Base-by-base conservation (phyloP, 306 rosid genomes). In the Lupinus albus region DNA sequence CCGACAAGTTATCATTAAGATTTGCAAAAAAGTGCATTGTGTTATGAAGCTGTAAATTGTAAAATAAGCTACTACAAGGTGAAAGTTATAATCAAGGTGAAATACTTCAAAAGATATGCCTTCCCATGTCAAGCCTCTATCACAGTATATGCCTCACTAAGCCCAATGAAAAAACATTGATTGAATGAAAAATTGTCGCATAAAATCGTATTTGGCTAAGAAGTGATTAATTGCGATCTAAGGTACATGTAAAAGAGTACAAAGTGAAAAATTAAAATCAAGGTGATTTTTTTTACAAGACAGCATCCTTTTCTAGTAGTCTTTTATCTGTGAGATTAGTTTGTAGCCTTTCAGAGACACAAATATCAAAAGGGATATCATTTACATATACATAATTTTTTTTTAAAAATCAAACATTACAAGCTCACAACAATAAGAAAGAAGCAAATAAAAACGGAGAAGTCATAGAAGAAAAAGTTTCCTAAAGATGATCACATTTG, bases 351-450 rank as follows among this genome's bases (percentile, higher is more conserved):
- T 42, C 65, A n/a, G 5, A 36, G 33, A 6, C 56, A 71, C 44
- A 65, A 18, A 63, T 77, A 39, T 65, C 58, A 59, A 59, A 72
- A 64, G 44, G 71, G 58, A 13, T 59, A 76, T 28, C 39, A 50
- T 35, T 58, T 18, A 51, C 18, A 33, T 32, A 58, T 35, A 71
- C 50, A 57, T 41, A 51, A 18, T 57, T 67, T 61, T n/a, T n/a
- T n/a, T n/a, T n/a, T n/a, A 48, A 64, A 71, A 21, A 73, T 55
- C 21, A n/a, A 10, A 35, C 52, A 65, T 56, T 58, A 65, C 30
- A 25, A 25, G 1, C 4, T 25, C 4, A 25, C 30, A 25, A 64
- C 33, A 71, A 32, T 49, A 65, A 71, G 10, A 70, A 64, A 47
- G 35, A 48, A 55, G 61, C 46, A 53, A 55, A 71, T 32, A 55